A percentile compares a stretch with the other conserved stretches of the same genome.
Evolutionary conservation across 305 asterid genomes (phyloP).

Genomic region (Ajuga reptans): DNA sequence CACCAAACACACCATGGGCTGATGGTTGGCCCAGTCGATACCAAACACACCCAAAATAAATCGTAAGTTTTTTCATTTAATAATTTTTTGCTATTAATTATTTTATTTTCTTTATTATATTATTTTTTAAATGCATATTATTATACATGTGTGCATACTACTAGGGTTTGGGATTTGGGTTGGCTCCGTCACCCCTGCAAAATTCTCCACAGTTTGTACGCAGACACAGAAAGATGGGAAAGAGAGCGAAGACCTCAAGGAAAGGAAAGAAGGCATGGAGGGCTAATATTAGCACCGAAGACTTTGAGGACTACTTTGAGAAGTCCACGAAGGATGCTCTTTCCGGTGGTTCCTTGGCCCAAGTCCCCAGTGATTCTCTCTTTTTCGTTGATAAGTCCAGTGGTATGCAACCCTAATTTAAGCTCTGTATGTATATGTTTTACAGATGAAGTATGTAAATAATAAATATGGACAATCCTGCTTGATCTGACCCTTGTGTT

Average conservation of each 20-base stretch:
- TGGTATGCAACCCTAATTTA: slow-evolving; percentile 30
- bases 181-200: neutral
- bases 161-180: neutral
- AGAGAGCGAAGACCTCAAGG: slow-evolving; percentile 69
- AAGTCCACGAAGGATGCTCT: slow-evolving; percentile 87
- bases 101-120: no score
- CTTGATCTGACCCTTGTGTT: neutral
- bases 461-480: neutral
- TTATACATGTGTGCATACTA: no score
- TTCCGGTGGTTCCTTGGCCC: slow-evolving; percentile 80
- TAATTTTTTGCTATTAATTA: no score
- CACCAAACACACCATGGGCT: no score
- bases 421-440: neutral
- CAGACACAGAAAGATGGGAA: slow-evolving; percentile 48
- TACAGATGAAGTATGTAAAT: neutral
- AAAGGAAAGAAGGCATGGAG: slow-evolving; percentile 98
- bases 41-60: no score
- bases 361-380: slow-evolving; percentile 58
- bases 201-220: neutral
- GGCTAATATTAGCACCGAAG: slow-evolving; percentile 83
- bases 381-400: slow-evolving; percentile 75
- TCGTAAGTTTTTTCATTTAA: no score
- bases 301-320: slow-evolving; percentile 71
- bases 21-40: no score
- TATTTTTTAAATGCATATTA: no score